Percentiles rank a stretch among this genome's conserved stretches.
Conservation (phyloP, 306 rosid genomes). For the Quercus glauca region DNA sequence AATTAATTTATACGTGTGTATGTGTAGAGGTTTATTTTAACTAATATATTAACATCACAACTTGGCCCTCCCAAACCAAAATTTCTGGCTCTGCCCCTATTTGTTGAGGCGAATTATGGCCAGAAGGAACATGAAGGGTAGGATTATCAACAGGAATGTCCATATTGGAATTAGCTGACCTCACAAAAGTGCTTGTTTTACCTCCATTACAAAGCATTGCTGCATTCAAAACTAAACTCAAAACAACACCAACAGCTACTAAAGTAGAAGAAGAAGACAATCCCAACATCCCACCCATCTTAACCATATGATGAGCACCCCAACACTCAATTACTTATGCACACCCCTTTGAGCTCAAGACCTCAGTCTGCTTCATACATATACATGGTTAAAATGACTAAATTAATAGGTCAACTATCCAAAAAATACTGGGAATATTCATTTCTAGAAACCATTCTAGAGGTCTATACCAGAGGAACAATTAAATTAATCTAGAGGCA, state of each 20-base stretch:
- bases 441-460: no score
- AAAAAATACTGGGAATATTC: background rate
- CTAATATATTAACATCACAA: no score
- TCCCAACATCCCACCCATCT: constrained; percentile 11
- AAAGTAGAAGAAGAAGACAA: constrained; percentile 15
- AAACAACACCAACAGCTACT: background rate
- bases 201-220: constrained; percentile 34
- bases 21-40: no score
- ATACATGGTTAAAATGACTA: no score
- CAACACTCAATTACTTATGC: background rate
- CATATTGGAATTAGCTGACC: constrained; percentile 35
- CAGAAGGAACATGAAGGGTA: constrained; percentile 48
- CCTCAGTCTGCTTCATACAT: background rate
- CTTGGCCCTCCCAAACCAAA: no score
- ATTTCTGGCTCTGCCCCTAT: no score
- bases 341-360: background rate
- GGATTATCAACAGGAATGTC: constrained; percentile 73
- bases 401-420: no score
- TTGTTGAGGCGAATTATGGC: constrained; percentile 60
- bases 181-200: constrained; percentile 39
- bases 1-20: no score
- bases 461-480: no score
- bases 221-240: constrained; percentile 22
- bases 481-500: no score
- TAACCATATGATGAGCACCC: no score